These are phyloP conservation scores for Fraxinus nigra DNA, from an alignment of 305 asterid species.

Conservation along the genomic window DNA sequence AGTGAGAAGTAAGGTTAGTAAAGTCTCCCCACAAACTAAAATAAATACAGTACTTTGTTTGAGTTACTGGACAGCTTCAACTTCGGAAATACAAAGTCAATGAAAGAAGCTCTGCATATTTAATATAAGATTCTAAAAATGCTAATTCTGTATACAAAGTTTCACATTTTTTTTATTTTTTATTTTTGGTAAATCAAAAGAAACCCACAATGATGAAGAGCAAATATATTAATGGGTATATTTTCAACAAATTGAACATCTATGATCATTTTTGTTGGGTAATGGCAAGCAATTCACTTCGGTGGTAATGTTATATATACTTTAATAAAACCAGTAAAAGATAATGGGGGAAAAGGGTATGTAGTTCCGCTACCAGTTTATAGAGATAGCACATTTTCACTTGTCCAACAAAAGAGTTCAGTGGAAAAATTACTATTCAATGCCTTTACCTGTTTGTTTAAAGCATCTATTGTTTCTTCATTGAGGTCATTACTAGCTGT, in stretches of 20 bases:
- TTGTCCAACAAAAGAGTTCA: background rate
- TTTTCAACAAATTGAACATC: background rate
- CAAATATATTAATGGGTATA: background rate
- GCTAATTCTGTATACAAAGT: background rate
- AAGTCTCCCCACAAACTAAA: background rate
- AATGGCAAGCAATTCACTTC: background rate
- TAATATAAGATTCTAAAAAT: background rate
- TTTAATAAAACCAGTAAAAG: background rate
- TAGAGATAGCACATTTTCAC: background rate
- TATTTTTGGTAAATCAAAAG: background rate
- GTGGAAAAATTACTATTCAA: background rate
- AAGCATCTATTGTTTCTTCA: conserved; percentile 94
- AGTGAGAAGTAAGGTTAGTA: background rate
- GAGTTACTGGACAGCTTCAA: background rate
- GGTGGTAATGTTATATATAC: background rate
- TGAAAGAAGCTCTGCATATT: background rate
- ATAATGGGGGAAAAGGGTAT: background rate
- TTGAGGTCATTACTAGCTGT: conserved; percentile 98
- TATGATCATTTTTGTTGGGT: background rate
- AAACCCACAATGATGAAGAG: background rate
- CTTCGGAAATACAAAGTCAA: background rate
- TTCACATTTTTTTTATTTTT: background rate
- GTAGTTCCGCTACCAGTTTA: background rate
- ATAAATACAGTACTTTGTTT: background rate
- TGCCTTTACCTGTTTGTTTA: conserved; percentile 84